phyloP scores from a whole-genome alignment of 306 rosid species.

The Dicorynia guianensis region DNA sequence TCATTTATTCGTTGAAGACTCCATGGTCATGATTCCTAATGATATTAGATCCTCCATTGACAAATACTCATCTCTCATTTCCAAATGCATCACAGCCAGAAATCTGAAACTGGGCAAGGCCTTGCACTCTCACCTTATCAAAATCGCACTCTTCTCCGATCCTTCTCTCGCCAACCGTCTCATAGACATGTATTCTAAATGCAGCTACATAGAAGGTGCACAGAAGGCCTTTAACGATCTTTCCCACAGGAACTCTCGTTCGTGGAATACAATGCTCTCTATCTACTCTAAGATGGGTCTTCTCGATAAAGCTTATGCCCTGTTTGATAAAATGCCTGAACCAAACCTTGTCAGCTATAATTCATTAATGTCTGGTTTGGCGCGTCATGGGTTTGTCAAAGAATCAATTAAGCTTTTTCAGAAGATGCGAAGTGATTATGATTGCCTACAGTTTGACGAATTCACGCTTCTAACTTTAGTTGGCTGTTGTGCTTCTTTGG shows the following conservation, averaged over 20 bases:
- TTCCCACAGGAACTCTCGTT: slow-evolving; percentile 53
- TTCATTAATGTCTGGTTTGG: slow-evolving; percentile 54
- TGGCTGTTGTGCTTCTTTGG: slow-evolving; percentile 55
- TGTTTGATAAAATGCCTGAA: slow-evolving; percentile 60
- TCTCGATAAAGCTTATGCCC: slow-evolving; percentile 40
- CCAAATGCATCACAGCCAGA: slow-evolving; percentile 48
- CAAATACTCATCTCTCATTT: slow-evolving; percentile 44
- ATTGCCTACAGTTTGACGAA: slow-evolving; percentile 50
- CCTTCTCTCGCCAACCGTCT: slow-evolving; percentile 57
- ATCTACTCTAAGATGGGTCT: slow-evolving; percentile 43
- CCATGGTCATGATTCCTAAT: slow-evolving; percentile 35
- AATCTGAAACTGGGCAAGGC: slow-evolving; percentile 52
- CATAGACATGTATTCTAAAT: slow-evolving; percentile 62
- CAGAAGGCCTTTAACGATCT: slow-evolving; percentile 57
- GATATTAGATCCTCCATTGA: slow-evolving; percentile 33
- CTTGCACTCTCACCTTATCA: slow-evolving; percentile 59
- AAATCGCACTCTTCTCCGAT: slow-evolving; percentile 55
- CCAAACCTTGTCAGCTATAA: slow-evolving; percentile 63
- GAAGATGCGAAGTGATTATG: slow-evolving; percentile 45
- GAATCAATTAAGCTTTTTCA: slow-evolving; percentile 46
- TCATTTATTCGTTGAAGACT: too few species aligned
- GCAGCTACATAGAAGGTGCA: slow-evolving; percentile 48
- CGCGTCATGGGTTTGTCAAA: slow-evolving; percentile 46
- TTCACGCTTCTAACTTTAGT: slow-evolving; percentile 63
- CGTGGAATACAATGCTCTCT: slow-evolving; percentile 65